Percentiles rank a stretch among this genome's conserved stretches.
phyloP scores from a whole-genome alignment of 768 basidiomycete genomes.

The Hygrocybe coccinea region DNA sequence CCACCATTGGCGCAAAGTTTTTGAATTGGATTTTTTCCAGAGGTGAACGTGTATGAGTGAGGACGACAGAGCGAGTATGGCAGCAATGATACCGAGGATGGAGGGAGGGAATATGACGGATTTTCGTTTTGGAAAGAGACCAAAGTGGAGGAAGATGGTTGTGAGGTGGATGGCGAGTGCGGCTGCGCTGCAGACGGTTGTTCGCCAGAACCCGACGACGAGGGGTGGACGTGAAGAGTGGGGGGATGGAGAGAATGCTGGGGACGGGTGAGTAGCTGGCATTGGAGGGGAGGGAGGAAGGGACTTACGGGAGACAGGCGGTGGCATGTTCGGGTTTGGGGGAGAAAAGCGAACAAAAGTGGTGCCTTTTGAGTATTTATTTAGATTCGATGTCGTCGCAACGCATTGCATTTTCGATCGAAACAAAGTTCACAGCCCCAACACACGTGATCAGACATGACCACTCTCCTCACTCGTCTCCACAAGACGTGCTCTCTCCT shows the following conservation, averaged over 20 bases:
- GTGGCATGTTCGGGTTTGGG: too few relatives aligned
- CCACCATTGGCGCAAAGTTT: background rate
- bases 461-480: slow-evolving; percentile 38
- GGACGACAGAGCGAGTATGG: background rate
- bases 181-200: background rate
- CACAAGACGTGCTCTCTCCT: slow-evolving; percentile 47
- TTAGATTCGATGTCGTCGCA: too few relatives aligned
- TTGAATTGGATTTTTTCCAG: too few relatives aligned
- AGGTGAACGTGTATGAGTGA: background rate
- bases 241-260: slow-evolving; percentile 16
- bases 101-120: background rate
- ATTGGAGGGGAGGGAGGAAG: too few relatives aligned
- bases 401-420: too few relatives aligned
- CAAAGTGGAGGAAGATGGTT: slow-evolving; percentile 5
- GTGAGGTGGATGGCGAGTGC: background rate
- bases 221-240: background rate
- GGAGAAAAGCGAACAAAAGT: too few relatives aligned
- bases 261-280: too few relatives aligned
- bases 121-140: background rate
- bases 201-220: slow-evolving; percentile 2
- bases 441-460: background rate
- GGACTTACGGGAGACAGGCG: too few relatives aligned
- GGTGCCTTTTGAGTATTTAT: too few relatives aligned
- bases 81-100: background rate
- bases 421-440: too few relatives aligned